Evolutionary conservation across 2,329 filamentous ascomycete genomes (phyloP).

Genomic region (Didymosphaeria variabile): DNA sequence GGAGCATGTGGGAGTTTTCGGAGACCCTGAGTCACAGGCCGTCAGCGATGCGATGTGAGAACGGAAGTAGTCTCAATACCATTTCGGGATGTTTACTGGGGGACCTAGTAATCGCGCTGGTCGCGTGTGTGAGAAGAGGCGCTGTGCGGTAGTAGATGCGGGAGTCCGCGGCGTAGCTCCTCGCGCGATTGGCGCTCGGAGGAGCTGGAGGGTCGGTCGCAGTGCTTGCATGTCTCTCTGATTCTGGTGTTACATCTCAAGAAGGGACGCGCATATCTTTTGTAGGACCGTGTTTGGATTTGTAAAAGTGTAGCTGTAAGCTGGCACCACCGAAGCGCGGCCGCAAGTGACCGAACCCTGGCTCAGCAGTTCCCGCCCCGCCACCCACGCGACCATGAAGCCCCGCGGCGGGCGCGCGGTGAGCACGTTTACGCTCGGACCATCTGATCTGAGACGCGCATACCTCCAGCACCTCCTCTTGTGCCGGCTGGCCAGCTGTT

Average conservation of each 20-base stretch:
- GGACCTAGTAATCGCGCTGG: conserved; percentile 34
- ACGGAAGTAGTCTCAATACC: conserved; percentile 33
- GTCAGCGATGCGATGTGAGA: not conserved
- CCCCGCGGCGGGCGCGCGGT: conserved; percentile 20
- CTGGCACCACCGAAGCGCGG: conserved; percentile 20
- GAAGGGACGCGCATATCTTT: not conserved
- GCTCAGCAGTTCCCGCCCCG: conserved; percentile 4
- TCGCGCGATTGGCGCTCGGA: conserved; percentile 23
- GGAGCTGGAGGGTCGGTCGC: conserved; percentile 24
- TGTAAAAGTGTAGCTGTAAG: conserved; percentile 2
- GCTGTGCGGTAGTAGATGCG: conserved; percentile 25
- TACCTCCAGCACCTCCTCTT: conserved; percentile 3
- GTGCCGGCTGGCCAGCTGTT: conserved; percentile 5
- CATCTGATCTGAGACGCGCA: conserved; percentile 10
- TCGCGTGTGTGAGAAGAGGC: conserved; percentile 39
- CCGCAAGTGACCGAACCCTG: conserved; percentile 9
- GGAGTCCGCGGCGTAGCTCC: conserved; percentile 22
- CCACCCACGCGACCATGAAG: conserved; percentile 17
- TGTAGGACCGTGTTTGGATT: not conserved
- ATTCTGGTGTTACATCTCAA: conserved; percentile 1
- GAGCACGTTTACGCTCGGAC: conserved; percentile 17
- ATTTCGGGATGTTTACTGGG: conserved; percentile 54
- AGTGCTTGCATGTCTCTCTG: conserved; percentile 30
- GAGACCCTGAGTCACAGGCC: conserved; percentile 72
- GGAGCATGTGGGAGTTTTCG: conserved; percentile 88